These are phyloP conservation scores for Scleromitrula shiraiana DNA, from an alignment of 2,329 filamentous ascomycete species.

Conservation along the genomic window DNA sequence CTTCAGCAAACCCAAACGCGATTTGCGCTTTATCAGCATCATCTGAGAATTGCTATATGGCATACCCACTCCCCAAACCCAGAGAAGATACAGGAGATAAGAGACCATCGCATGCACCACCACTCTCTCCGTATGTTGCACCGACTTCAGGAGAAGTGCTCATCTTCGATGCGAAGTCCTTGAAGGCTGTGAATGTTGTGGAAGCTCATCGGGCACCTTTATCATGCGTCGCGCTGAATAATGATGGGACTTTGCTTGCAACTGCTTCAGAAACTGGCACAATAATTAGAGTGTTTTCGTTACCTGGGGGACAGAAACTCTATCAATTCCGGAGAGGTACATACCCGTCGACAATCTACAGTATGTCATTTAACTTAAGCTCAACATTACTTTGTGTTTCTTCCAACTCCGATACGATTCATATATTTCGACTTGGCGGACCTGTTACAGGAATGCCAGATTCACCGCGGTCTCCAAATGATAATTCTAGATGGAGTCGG, in stretches of 20 bases:
- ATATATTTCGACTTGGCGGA: slow-evolving; percentile 77
- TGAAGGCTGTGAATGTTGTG: slow-evolving; percentile 91
- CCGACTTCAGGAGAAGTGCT: slow-evolving; percentile 88
- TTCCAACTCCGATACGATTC: slow-evolving; percentile 90
- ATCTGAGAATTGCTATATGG: slow-evolving; percentile 91
- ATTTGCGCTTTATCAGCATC: slow-evolving; percentile 91
- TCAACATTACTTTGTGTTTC: slow-evolving; percentile 92
- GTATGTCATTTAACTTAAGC: slow-evolving; percentile 96
- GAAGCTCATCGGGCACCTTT: slow-evolving; percentile 90
- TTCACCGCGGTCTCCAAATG: slow-evolving; percentile 28
- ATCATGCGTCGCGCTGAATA: slow-evolving; percentile 85
- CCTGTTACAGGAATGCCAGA: slow-evolving; percentile 32
- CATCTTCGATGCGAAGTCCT: slow-evolving; percentile 80
- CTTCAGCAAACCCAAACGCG: slow-evolving; percentile 83
- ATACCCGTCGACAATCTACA: slow-evolving; percentile 92
- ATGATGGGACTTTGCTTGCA: slow-evolving; percentile 81
- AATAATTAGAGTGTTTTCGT: slow-evolving; percentile 90
- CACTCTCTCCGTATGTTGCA: slow-evolving; percentile 66
- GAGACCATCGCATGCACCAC: slow-evolving; percentile 76
- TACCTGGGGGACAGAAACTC: slow-evolving; percentile 84
- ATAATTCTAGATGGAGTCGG: slow-evolving; percentile 22
- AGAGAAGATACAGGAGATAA: slow-evolving; percentile 49
- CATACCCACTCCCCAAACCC: slow-evolving; percentile 78
- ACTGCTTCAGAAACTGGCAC: slow-evolving; percentile 97
- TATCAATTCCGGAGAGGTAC: slow-evolving; percentile 95